Percentiles rank a stretch among this genome's conserved stretches.
These are phyloP conservation scores for Pholiota molesta DNA, from an alignment of 768 basidiomycete genomes.

Conservation along the genomic window DNA sequence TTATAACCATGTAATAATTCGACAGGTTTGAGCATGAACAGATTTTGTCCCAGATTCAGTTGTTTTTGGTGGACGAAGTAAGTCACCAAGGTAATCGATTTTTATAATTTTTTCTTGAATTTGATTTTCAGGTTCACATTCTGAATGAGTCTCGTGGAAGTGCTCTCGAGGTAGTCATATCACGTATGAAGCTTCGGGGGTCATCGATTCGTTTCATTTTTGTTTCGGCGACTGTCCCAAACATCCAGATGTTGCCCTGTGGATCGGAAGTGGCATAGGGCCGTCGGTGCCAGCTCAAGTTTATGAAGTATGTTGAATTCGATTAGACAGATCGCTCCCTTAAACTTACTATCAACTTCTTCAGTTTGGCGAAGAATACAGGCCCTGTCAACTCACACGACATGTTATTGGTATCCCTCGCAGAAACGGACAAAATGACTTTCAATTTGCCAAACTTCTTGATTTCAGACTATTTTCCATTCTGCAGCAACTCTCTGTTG, in stretches of 20 bases:
- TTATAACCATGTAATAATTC: neutral
- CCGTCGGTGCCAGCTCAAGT: conserved; percentile 54
- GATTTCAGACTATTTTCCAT: conserved; percentile 73
- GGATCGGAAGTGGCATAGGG: conserved; percentile 64
- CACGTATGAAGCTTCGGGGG: conserved; percentile 85
- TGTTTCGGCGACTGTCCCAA: conserved; percentile 93
- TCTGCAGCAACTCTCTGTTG: conserved; percentile 71
- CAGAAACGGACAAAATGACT: conserved; percentile 72
- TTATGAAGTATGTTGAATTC: conserved; percentile 57
- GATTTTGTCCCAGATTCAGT: conserved; percentile 68
- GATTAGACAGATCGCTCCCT: neutral
- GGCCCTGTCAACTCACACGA: conserved; percentile 80
- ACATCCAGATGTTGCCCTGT: conserved; percentile 88
- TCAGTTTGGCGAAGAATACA: conserved; percentile 91
- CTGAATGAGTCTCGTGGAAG: conserved; percentile 90
- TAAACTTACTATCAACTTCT: neutral
- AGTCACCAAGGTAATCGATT: conserved; percentile 10
- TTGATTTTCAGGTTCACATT: conserved; percentile 74
- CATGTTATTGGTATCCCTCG: conserved; percentile 74
- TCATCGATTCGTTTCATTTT: conserved; percentile 79
- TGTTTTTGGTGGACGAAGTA: conserved; percentile 94
- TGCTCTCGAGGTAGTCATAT: conserved; percentile 92
- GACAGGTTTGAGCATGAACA: conserved; percentile 65
- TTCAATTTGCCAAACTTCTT: conserved; percentile 69
- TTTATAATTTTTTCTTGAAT: neutral